Conservation (phyloP, 2,329 filamentous ascomycete genomes). For the Arachnomyces sp. region DNA sequence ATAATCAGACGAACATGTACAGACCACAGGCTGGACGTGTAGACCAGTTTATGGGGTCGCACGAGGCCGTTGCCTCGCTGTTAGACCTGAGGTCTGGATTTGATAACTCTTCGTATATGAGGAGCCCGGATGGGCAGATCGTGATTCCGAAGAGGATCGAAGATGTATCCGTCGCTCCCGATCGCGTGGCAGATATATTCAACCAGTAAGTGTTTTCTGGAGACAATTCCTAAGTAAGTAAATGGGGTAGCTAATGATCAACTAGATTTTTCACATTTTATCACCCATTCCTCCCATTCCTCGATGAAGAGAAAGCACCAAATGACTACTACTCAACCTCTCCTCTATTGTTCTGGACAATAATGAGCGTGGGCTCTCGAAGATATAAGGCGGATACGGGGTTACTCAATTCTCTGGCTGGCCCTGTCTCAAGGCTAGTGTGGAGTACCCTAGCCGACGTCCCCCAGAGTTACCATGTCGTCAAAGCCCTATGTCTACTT, state of each 20-base stretch:
- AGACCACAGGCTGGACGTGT: conserved; percentile 22
- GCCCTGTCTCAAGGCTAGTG: conserved; percentile 48
- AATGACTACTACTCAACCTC: conserved; percentile 52
- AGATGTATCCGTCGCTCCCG: conserved; percentile 36
- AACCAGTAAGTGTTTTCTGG: conserved; percentile 28
- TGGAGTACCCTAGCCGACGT: conserved; percentile 55
- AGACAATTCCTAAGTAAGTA: background rate
- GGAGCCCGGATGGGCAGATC: conserved; percentile 41
- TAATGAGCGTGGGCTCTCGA: conserved; percentile 54
- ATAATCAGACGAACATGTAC: conserved; percentile 5
- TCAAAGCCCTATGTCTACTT: conserved; percentile 55
- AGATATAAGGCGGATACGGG: conserved; percentile 48
- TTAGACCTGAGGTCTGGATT: conserved; percentile 42
- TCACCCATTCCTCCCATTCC: conserved; percentile 56
- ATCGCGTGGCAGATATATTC: conserved; percentile 38
- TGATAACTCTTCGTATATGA: conserved; percentile 34
- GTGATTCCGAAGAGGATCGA: conserved; percentile 43
- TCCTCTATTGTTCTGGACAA: conserved; percentile 61
- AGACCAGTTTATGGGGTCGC: conserved; percentile 38
- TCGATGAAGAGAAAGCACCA: conserved; percentile 46
- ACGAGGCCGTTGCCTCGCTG: conserved; percentile 44
- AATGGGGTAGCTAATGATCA: background rate
- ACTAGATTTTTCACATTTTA: conserved; percentile 55
- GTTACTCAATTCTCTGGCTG: conserved; percentile 45
- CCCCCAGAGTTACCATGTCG: conserved; percentile 56